These are phyloP conservation scores for Psilocybe cubensis DNA, from an alignment of 768 basidiomycete species.

Conservation along the genomic window DNA sequence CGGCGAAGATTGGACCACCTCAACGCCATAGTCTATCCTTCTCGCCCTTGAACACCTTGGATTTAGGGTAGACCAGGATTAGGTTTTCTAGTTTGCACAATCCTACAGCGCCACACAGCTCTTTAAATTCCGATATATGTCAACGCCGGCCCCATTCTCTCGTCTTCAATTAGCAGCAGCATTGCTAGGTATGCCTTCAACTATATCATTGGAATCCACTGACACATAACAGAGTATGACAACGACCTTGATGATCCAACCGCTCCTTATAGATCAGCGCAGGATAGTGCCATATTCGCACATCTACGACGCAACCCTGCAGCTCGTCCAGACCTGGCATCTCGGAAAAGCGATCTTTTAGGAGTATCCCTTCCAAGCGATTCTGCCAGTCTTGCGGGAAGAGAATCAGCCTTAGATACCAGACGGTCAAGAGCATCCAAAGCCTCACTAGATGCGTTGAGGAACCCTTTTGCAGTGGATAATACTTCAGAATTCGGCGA, in stretches of 20 bases:
- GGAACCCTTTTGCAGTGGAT: constrained; percentile 77
- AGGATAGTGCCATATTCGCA: constrained; percentile 87
- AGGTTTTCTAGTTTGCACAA: no score
- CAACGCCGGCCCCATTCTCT: constrained; percentile 62
- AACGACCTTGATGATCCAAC: constrained; percentile 78
- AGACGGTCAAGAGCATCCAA: constrained; percentile 57
- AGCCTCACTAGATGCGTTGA: constrained; percentile 63
- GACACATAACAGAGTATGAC: constrained; percentile 72
- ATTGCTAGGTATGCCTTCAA: constrained; percentile 62
- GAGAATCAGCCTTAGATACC: constrained; percentile 51
- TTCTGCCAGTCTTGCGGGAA: constrained; percentile 45
- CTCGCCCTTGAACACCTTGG: neutral
- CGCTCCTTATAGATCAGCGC: constrained; percentile 63
- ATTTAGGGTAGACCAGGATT: neutral
- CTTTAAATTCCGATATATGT: no score
- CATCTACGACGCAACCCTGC: constrained; percentile 65
- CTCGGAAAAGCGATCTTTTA: constrained; percentile 68
- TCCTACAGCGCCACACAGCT: neutral
- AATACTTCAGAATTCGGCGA: constrained; percentile 59
- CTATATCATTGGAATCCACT: neutral
- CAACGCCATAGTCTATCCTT: neutral
- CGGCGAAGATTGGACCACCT: neutral
- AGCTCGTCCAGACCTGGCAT: constrained; percentile 42
- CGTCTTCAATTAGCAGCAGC: constrained; percentile 88
- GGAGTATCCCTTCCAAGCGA: constrained; percentile 72